Evolutionary conservation across 768 basidiomycete species (phyloP).

Genomic region (Rhizopogon roseolus): DNA sequence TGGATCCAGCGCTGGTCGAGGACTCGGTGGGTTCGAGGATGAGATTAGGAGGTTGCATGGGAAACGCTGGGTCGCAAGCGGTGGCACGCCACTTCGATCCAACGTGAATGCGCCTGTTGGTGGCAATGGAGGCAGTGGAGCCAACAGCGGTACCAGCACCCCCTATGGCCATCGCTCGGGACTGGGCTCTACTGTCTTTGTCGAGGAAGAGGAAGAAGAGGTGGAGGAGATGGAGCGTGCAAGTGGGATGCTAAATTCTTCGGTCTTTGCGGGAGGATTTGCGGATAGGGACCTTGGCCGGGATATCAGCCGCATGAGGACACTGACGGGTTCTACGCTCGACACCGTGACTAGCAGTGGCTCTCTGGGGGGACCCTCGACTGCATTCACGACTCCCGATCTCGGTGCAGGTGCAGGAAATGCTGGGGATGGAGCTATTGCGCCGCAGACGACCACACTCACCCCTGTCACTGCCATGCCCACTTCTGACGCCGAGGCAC

Average conservation of each 20-base stretch:
- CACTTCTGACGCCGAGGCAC: slow-evolving; percentile 67
- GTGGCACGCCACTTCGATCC: slow-evolving; percentile 55
- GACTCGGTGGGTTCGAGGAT: slow-evolving; percentile 69
- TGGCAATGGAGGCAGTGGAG: slow-evolving; percentile 39
- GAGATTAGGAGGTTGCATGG: slow-evolving; percentile 67
- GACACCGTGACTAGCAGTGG: slow-evolving; percentile 27
- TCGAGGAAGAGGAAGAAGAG: slow-evolving; percentile 79
- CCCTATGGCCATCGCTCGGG: slow-evolving; percentile 56
- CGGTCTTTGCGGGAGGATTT: slow-evolving; percentile 30
- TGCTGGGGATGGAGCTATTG: slow-evolving; percentile 22
- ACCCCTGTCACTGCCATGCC: slow-evolving; percentile 69
- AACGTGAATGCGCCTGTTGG: slow-evolving; percentile 42
- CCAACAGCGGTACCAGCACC: slow-evolving; percentile 65
- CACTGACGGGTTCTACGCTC: slow-evolving; percentile 46
- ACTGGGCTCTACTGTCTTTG: slow-evolving; percentile 47
- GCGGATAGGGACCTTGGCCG: slow-evolving; percentile 37
- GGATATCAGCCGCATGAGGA: slow-evolving; percentile 43
- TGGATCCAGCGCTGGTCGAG: slow-evolving; percentile 27
- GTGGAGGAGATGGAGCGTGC: slow-evolving; percentile 50
- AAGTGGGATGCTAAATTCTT: slow-evolving; percentile 21
- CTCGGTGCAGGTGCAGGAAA: slow-evolving; percentile 29
- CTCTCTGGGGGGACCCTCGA: slow-evolving; percentile 41
- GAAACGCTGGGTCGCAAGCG: slow-evolving; percentile 69
- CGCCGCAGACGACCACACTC: slow-evolving; percentile 50
- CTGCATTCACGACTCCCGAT: slow-evolving; percentile 61